Conservation (phyloP, 2,329 filamentous ascomycete species). For the Didymella pinodella region DNA sequence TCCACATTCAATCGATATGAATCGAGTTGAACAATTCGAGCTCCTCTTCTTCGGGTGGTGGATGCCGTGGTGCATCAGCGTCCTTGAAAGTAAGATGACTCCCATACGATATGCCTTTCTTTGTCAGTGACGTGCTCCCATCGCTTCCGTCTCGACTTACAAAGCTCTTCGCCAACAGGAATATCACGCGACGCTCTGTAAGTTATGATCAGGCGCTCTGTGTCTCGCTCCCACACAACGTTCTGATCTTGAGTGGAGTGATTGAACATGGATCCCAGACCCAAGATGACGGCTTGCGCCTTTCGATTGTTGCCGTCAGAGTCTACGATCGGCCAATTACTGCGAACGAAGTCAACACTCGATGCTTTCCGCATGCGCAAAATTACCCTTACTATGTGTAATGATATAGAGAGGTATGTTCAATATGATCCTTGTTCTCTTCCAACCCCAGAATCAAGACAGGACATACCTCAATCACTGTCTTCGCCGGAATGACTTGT, state of each 20-base stretch:
- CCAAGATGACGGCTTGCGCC: slow-evolving; percentile 63
- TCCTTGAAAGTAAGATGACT: slow-evolving; percentile 58
- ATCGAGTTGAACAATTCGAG: slow-evolving; percentile 54
- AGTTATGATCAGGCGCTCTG: slow-evolving; percentile 55
- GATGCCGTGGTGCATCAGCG: slow-evolving; percentile 41
- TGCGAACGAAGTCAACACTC: slow-evolving; percentile 19
- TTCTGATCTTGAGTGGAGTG: slow-evolving; percentile 62
- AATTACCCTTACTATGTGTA: slow-evolving; percentile 61
- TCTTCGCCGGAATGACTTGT: slow-evolving; percentile 56
- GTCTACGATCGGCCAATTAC: slow-evolving; percentile 55
- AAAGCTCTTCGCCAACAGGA: slow-evolving; percentile 62
- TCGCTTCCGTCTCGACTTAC: slow-evolving; percentile 41
- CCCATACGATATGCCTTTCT: slow-evolving; percentile 58
- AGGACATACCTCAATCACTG: slow-evolving; percentile 61
- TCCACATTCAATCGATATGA: slow-evolving; percentile 44
- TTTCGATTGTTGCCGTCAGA: slow-evolving; percentile 40
- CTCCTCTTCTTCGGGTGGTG: slow-evolving; percentile 48
- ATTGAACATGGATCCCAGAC: slow-evolving; percentile 67
- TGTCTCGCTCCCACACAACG: slow-evolving; percentile 63
- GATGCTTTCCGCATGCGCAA: not conserved
- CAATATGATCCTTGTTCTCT: slow-evolving; percentile 60
- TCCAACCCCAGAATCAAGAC: slow-evolving; percentile 59
- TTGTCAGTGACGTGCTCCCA: slow-evolving; percentile 17
- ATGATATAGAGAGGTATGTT: slow-evolving; percentile 61
- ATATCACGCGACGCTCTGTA: slow-evolving; percentile 62